Evolutionary conservation across 495 filamentous ascomycete species (phyloP), one percentile per base, ranked within the genome.

Genomic region (Hyaloscypha variabilis): DNA sequence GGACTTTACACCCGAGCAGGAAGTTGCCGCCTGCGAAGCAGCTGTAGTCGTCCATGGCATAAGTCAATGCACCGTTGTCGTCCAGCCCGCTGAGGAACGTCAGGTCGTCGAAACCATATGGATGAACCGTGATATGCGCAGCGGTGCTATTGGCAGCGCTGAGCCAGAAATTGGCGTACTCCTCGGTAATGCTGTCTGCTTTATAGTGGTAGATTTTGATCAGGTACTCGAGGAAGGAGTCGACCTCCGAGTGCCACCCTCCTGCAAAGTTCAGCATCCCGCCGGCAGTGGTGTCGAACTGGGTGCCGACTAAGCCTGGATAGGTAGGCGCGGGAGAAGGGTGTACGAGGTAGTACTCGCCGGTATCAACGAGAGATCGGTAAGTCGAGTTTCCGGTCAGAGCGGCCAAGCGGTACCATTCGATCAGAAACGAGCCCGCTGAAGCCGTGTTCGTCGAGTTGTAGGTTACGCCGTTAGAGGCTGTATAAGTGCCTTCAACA

Each of bases 351-450:
- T 92, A 89, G 0, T 80, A 81, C 75, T 95, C 84, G 10, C 82
- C 91, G 55, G 78, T 83, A 62, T 90, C 86, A 25, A 84, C 82
- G 11, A 96, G 77, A 0, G 79, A 60, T 0, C 81, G 90, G 69
- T 94, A 96, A 62, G 79, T 78, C 2, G 62, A 31, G 65, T 93
- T 79, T 3, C 86, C 86, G 0, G 88, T 90, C 53, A 95, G 75
- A 71, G 94, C 91, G 29, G 89, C 88, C 6, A 96, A 79, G 11
- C 83, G 90, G 6, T 87, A 90, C 92, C 92, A 96, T 76, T 96
- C 92, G 1, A 96, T 81, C 0, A 92, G 85, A 50, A 93, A 71
- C 3, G 90, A 88, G n/a, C 90, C 90, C 23, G 25, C 26, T 42
- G 34, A 34, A 10, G 61, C 61, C 26, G 61, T 64, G 29, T 64